Evolutionary conservation across 441 rosid species (phyloP).

Genomic region (Erodium chrysanthum): DNA sequence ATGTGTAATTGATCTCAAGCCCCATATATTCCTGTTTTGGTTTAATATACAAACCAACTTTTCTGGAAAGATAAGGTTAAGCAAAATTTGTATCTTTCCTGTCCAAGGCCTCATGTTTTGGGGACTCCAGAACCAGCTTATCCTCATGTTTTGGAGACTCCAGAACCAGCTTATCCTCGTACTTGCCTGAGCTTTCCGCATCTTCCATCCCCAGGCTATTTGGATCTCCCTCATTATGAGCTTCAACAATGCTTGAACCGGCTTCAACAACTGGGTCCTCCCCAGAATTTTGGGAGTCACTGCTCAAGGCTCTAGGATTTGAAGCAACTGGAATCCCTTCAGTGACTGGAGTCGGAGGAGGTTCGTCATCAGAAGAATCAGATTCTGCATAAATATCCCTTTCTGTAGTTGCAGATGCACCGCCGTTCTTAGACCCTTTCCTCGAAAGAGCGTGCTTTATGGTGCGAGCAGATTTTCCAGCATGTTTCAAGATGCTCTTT

Average conservation of each 20-base stretch:
- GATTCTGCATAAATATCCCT: slow-evolving; percentile 25
- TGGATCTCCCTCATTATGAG: slow-evolving; percentile 16
- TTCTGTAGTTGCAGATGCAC: slow-evolving; percentile 20
- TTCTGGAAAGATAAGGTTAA: neutral
- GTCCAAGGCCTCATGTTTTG: slow-evolving; percentile 16
- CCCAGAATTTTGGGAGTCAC: slow-evolving; percentile 22
- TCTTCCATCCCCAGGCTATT: slow-evolving; percentile 19
- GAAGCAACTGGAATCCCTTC: slow-evolving; percentile 23
- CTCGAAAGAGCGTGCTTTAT: slow-evolving; percentile 53
- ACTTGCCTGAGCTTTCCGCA: slow-evolving; percentile 8
- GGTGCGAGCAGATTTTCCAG: slow-evolving; percentile 53
- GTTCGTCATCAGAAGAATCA: slow-evolving; percentile 42
- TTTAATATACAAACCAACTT: slow-evolving; percentile 5
- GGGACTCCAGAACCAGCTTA: slow-evolving; percentile 5
- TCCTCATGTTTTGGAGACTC: slow-evolving; percentile 11
- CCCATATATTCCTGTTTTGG: neutral
- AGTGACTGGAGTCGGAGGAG: slow-evolving; percentile 21
- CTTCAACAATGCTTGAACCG: slow-evolving; percentile 17
- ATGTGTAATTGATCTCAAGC: neutral
- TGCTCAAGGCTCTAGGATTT: slow-evolving; percentile 16
- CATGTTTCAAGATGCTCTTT: slow-evolving; percentile 49
- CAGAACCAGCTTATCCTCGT: slow-evolving; percentile 7
- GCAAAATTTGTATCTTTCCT: neutral
- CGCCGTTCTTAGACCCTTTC: slow-evolving; percentile 44
- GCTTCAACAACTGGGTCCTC: slow-evolving; percentile 18